Percentiles rank a stretch among this genome's conserved stretches.
These are phyloP conservation scores for Phycomyces nitens DNA, from an alignment of 192 early-diverging fungal genomes.

Conservation along the genomic window DNA sequence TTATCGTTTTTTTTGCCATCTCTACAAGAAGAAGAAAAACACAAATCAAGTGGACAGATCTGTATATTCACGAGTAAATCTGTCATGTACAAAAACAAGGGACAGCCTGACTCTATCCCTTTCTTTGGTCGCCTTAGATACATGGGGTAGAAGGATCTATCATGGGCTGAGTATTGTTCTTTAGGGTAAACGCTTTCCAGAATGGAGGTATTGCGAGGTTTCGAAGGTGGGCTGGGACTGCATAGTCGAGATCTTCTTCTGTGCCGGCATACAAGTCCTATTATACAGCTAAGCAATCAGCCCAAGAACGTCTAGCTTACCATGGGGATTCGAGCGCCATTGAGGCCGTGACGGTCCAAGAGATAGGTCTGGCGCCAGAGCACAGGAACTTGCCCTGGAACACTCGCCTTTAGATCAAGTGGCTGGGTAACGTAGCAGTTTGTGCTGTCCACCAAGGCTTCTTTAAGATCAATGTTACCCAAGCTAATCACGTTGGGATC, in stretches of 20 bases:
- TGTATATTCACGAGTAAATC: neutral
- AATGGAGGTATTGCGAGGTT: constrained; percentile 16
- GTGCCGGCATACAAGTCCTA: neutral
- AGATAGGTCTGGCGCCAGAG: constrained; percentile 19
- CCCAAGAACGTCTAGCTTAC: no score
- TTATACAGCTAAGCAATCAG: neutral
- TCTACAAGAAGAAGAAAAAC: no score
- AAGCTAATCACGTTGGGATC: constrained; percentile 31
- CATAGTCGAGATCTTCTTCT: neutral
- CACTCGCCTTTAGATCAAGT: neutral
- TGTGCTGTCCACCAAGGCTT: constrained; percentile 5
- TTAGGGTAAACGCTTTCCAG: constrained; percentile 20
- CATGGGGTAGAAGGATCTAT: neutral
- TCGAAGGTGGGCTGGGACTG: constrained; percentile 16
- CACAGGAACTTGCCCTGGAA: constrained; percentile 6
- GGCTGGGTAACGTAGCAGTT: constrained; percentile 30
- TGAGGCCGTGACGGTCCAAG: neutral
- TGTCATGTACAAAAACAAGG: neutral
- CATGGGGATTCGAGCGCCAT: constrained; percentile 17
- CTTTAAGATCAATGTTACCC: constrained; percentile 16
- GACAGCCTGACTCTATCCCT: neutral
- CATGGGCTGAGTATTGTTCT: constrained; percentile 15
- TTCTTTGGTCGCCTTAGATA: neutral
- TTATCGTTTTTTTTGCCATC: no score
- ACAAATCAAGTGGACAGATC: no score